Base-by-base conservation (phyloP, 148 eudicot species). In the Camellia lanceoleosa region DNA sequence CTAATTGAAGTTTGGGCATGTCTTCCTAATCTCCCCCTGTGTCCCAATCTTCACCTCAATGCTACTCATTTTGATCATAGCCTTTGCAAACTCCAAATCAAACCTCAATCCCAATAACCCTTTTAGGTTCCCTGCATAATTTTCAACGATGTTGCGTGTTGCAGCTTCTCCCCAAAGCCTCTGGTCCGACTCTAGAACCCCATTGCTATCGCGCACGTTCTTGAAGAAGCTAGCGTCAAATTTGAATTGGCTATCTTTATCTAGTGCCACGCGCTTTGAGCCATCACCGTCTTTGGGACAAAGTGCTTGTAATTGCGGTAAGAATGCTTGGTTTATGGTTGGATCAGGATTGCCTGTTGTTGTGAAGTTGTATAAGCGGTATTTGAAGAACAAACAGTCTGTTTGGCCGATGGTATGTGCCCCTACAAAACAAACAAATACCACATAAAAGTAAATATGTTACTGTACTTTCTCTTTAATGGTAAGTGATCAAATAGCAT, bases 361-460 rank as follows among this genome's bases (percentile, higher is more conserved):
- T 66, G 94, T 91, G 94, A 79, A 92, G 86, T 92, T 92, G 90
- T 91, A 92, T n/a, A 92, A 88, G 46, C 92, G 89, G 79, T 91
- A 89, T 63, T 86, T 80, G 79, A 92, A 87, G 90, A 89, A 89
- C 73, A 84, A 72, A 78, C 97, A 92, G 51, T 87, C 90, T 56
- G 94, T 85, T 82, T 88, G 90, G 11, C 97, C 94, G 19, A 93
- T 90, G 38, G 97, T 90, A 77, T 93, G 97, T 63, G 93, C 95
- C 63, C 98, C 98, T 94, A 81, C 81, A 9, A 61, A 12, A 81
- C 81, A 9, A 61, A 12, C 44, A 49, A 15, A 62, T 12, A 44
- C 70, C 43, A 75, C n/a, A 61, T 5, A 8, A 12, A 51, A 30
- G 23, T 63, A 55, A 42, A 47, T 30, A 71, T 30, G 30, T 23